Evolutionary conservation across 2,329 filamentous ascomycete species (phyloP).

Genomic region (Cryphonectria japonica): DNA sequence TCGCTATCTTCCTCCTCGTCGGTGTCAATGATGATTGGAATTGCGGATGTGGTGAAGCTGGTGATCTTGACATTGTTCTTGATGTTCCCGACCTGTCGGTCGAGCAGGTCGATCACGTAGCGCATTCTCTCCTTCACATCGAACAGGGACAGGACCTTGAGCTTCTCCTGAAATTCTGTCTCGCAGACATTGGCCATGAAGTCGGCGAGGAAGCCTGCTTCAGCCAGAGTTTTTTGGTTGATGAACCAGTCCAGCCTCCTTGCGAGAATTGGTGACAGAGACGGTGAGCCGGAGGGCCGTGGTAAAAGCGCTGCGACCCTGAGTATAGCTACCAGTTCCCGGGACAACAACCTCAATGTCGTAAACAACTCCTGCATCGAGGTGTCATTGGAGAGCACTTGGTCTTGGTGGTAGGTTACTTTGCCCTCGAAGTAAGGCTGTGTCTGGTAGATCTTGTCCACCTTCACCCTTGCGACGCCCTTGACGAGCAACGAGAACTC

Average conservation of each 20-base stretch:
- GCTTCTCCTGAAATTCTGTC: slow-evolving; percentile 85
- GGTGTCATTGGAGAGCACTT: slow-evolving; percentile 54
- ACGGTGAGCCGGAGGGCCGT: slow-evolving; percentile 64
- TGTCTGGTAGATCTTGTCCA: slow-evolving; percentile 76
- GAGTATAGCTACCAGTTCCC: slow-evolving; percentile 83
- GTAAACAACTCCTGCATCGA: slow-evolving; percentile 73
- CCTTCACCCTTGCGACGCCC: slow-evolving; percentile 74
- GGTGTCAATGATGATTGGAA: slow-evolving; percentile 63
- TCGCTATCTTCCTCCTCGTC: slow-evolving; percentile 58
- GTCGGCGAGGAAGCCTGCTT: slow-evolving; percentile 86
- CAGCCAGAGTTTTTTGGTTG: slow-evolving; percentile 75
- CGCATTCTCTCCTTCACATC: slow-evolving; percentile 78
- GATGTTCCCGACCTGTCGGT: slow-evolving; percentile 79
- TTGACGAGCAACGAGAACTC: slow-evolving; percentile 88
- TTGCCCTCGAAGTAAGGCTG: slow-evolving; percentile 86
- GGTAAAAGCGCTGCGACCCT: slow-evolving; percentile 84
- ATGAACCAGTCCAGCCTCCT: slow-evolving; percentile 88
- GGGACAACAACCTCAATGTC: slow-evolving; percentile 80
- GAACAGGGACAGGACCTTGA: slow-evolving; percentile 81
- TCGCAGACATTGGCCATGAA: slow-evolving; percentile 96
- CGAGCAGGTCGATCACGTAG: slow-evolving; percentile 81
- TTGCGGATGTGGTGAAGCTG: slow-evolving; percentile 68
- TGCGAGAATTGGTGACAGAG: slow-evolving; percentile 81
- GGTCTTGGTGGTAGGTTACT: slow-evolving; percentile 72
- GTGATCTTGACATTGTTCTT: slow-evolving; percentile 89